Conservation (phyloP, 1,284 basidiomycete genomes). For the Abortiporus biennis region DNA sequence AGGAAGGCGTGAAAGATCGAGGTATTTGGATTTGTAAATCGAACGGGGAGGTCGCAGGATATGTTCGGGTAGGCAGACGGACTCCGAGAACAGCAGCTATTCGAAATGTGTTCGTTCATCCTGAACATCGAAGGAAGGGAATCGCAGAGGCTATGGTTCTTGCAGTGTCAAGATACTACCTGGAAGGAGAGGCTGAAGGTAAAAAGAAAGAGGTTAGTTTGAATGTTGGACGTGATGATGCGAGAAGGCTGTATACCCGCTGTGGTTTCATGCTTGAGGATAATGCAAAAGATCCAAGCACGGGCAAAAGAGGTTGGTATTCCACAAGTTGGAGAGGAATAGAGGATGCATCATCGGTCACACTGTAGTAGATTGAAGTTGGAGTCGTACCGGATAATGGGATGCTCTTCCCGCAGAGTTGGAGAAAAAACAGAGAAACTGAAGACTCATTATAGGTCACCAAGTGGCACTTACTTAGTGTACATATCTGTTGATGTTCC, state of each 20-base stretch:
- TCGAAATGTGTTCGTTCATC: constrained; percentile 18
- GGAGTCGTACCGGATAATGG: neutral
- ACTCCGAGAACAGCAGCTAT: constrained; percentile 18
- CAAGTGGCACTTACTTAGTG: too few species aligned
- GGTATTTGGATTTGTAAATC: constrained; percentile 14
- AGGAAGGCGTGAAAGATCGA: constrained; percentile 4
- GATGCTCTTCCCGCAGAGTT: neutral
- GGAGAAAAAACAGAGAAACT: neutral
- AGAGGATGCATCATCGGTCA: neutral
- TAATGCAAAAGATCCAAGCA: constrained; percentile 6
- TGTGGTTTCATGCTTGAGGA: constrained; percentile 12
- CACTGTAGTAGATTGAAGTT: neutral
- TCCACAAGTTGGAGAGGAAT: too few species aligned
- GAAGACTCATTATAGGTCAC: too few species aligned
- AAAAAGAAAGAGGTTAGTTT: constrained; percentile 11
- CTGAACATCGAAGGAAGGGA: constrained; percentile 16
- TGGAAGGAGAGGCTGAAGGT: constrained; percentile 3
- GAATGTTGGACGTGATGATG: constrained; percentile 10
- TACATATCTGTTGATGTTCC: too few species aligned
- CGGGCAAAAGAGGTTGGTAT: constrained; percentile 10
- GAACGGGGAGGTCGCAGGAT: constrained; percentile 12
- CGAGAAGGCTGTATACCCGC: constrained; percentile 10
- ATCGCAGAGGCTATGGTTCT: constrained; percentile 18
- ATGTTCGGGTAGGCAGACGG: constrained; percentile 11
- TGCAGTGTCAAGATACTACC: constrained; percentile 14